Base-by-base conservation (phyloP, 2,329 filamentous ascomycete species). In the Fusarium odoratissimum region DNA sequence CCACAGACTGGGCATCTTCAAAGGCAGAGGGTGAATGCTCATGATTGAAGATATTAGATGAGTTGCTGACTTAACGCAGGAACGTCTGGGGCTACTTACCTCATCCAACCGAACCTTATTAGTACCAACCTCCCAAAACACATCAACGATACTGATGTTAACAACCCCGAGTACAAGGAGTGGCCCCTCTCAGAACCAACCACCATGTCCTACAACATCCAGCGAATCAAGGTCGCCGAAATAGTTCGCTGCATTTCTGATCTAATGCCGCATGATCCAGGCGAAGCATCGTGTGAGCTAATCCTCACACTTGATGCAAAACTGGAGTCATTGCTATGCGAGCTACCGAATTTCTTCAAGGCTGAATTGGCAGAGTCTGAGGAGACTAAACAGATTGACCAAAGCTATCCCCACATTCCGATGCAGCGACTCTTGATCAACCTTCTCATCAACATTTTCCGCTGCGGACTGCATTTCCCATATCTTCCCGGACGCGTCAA, bases 381-480 rank as follows among this genome's bases (percentile, higher is more conserved):
- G 1, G 48, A 54, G 14, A 28, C 30, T 0, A 35, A 44, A 16
- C 10, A 8, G 8, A 42, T 54, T 9, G 58, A 54, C 10, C 10
- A 2, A 19, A 9, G 3, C 19, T 13, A 60, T 17, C 46, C 30
- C 6, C 33, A 54, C 9, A 19, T 44, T 1, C 58, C 58, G 3
- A n/a, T 54, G 30, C 58, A 60, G 30, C 58, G 58, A 46, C 58
- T 54, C 1, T 33, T 60, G 19, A 28, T 60, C 14, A 60, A 60
- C n/a, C 23, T 60, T 3, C 21, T 60, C 6, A 60, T 54, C 17
- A 60, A 37, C 8, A 23, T 60, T 3, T 54, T 60, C 7, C 58
- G 58, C 9, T 60, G 58, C 11, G 38, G 37, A 6, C 19, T 60
- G 0, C 46, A 60, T 35, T 41, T 41, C 4, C 58, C 58, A 1